Conservation (phyloP, 2,329 filamentous ascomycete species). For the Epichloe brachyelytri region DNA sequence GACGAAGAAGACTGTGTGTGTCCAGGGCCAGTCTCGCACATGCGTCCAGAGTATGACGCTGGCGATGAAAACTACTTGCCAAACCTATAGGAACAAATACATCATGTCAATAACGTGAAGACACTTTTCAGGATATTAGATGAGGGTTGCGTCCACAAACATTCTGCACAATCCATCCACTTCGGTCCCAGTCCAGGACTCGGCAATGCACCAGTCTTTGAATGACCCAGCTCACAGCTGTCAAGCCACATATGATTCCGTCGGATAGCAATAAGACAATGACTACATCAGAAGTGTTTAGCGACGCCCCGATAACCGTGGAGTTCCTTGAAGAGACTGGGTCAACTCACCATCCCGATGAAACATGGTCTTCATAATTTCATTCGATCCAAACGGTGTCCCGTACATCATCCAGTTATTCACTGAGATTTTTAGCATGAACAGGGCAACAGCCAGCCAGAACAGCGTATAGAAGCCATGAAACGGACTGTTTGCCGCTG, state of each 20-base stretch:
- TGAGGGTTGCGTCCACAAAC: constrained; percentile 19
- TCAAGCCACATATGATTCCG: constrained; percentile 53
- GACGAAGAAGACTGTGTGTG: constrained; percentile 66
- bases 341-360: constrained; percentile 27
- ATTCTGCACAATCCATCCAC: constrained; percentile 64
- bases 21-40: constrained; percentile 69
- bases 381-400: constrained; percentile 54
- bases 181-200: constrained; percentile 52
- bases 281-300: constrained; percentile 19
- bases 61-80: constrained; percentile 54
- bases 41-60: constrained; percentile 52
- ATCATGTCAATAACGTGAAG: background rate
- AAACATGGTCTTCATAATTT: constrained; percentile 60
- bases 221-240: constrained; percentile 51
- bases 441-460: constrained; percentile 57
- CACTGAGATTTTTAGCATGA: constrained; percentile 53
- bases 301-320: background rate
- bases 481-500: constrained; percentile 54
- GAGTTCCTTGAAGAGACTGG: no score
- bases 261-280: constrained; percentile 49
- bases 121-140: no score
- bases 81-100: constrained; percentile 30
- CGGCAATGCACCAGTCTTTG: constrained; percentile 47
- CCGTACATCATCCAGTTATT: constrained; percentile 59
- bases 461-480: constrained; percentile 71